A percentile compares a stretch with the other conserved stretches of the same genome.
Evolutionary conservation across 768 basidiomycete genomes (phyloP).

Genomic region (Podaxis carcinomalis): DNA sequence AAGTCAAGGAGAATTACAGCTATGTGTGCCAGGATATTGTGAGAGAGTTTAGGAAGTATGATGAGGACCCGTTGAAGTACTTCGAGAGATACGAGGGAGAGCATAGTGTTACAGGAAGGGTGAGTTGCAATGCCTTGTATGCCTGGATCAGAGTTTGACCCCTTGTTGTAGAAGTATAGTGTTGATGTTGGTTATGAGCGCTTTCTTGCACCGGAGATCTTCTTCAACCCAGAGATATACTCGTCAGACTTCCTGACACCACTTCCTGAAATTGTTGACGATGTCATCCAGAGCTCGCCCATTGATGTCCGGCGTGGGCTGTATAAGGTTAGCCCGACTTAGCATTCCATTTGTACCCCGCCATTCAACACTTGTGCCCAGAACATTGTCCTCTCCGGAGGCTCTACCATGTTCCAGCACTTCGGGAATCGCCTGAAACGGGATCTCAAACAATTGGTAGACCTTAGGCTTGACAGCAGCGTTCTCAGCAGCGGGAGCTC

Average conservation of each 20-base stretch:
- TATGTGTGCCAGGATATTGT: slow-evolving; percentile 99
- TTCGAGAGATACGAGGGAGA: slow-evolving; percentile 94
- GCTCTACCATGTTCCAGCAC: slow-evolving; percentile 99
- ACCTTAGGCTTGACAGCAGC: slow-evolving; percentile 79
- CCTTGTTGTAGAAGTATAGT: slow-evolving; percentile 71
- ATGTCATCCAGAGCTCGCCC: slow-evolving; percentile 91
- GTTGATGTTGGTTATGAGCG: slow-evolving; percentile 98
- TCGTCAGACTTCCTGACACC: slow-evolving; percentile 98
- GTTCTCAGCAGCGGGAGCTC: slow-evolving; percentile 68
- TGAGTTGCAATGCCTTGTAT: slow-evolving; percentile 29
- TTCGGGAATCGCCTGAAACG: slow-evolving; percentile 96
- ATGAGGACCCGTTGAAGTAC: slow-evolving; percentile 91
- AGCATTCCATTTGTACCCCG: neutral
- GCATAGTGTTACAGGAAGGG: slow-evolving; percentile 88
- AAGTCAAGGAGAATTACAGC: slow-evolving; percentile 96
- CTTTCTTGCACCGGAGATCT: slow-evolving; percentile 98
- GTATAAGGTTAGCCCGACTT: slow-evolving; percentile 65
- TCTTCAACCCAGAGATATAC: slow-evolving; percentile 99
- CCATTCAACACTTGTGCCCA: slow-evolving; percentile 22
- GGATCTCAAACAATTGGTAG: slow-evolving; percentile 91
- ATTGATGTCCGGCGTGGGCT: slow-evolving; percentile 96
- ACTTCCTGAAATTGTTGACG: slow-evolving; percentile 92
- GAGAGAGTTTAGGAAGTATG: slow-evolving; percentile 97
- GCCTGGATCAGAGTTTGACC: neutral
- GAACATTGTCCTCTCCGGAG: slow-evolving; percentile 97